Evolutionary conservation across 148 eudicot genomes (phyloP), one percentile per base, ranked within the genome.

Genomic region (Dysphania ambrosioides): DNA sequence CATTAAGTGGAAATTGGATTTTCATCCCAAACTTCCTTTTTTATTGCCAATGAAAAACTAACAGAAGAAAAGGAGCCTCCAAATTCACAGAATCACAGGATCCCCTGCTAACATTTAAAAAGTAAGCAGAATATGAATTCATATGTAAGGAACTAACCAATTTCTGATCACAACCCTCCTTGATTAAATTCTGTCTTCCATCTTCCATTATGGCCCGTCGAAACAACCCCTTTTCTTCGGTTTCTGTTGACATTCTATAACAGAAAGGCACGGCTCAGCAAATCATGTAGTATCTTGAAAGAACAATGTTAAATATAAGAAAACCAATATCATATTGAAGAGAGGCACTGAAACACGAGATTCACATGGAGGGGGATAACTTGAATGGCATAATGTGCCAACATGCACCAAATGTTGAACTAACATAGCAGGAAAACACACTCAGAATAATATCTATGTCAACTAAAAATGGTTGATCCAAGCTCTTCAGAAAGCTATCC

Each of bases 211-310:
- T 82, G 19, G 83, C 80, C 73, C 88, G 75, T 78, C 85, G 82
- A 34, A 91, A 72, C 73, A 86, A 67, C 69, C 78, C 87, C 75
- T 86, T 86, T 47, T 88, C 91, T 84, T 90, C 97, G 57, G 96
- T 96, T 56, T 82, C 85, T 23, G 83, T 40, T 89, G 90, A 90
- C 88, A 90, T 85, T 74, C 96, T 93, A 77, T 53, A 67, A 66
- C 44, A 74, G 68, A 67, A 44, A 60, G 42, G 18, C n/a, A 72
- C 26, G 59, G 23, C 41, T 80, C 15, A 58, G 44, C 63, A 70
- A n/a, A 53, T 5, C 49, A 5, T 13, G 19, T 11, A 30, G 18
- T 24, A 19, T 42, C 4, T 47, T 47, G 53, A 47, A 47, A 27
- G 18, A 71, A 65, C 0, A 38, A 73, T n/a, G 42, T 30, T 49